These are phyloP conservation scores for Zygosaccharomyces pseudobailii DNA, from an alignment of 1,139 yeast species.

Conservation along the genomic window DNA sequence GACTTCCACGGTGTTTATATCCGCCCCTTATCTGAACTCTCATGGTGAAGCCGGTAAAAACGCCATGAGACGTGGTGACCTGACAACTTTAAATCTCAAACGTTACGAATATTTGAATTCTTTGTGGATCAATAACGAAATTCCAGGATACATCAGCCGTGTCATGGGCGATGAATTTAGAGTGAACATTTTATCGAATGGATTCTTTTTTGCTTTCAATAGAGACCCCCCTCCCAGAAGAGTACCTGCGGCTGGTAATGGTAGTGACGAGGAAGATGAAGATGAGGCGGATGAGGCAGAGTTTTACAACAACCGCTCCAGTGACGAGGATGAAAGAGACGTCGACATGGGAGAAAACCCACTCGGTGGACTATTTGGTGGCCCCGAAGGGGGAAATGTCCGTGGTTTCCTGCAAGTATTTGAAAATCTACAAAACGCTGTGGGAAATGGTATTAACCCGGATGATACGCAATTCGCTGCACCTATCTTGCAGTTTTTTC, in stretches of 20 bases:
- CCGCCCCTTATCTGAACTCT: conserved; percentile 64
- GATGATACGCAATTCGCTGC: conserved; percentile 19
- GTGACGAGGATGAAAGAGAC: conserved; percentile 19
- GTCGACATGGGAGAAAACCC: conserved; percentile 17
- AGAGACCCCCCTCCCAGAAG: conserved; percentile 28
- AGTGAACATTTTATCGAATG: conserved; percentile 30
- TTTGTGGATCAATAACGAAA: conserved; percentile 55
- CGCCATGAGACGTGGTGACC: conserved; percentile 47
- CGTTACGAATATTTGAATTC: conserved; percentile 54
- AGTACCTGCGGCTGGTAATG: conserved; percentile 16
- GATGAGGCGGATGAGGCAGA: conserved; percentile 20
- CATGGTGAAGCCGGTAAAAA: conserved; percentile 68
- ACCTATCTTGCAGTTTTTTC: conserved; percentile 23
- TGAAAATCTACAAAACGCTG: conserved; percentile 21
- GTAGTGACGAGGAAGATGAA: conserved; percentile 20
- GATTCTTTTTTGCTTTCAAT: conserved; percentile 29
- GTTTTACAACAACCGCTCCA: conserved; percentile 13
- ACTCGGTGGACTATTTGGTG: conserved; percentile 16
- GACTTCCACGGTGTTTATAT: conserved; percentile 38
- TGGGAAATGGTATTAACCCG: conserved; percentile 16
- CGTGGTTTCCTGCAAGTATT: conserved; percentile 28
- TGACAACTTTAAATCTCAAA: conserved; percentile 47
- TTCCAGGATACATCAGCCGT: conserved; percentile 40
- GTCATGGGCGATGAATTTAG: conserved; percentile 35
- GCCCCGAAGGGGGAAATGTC: conserved; percentile 22